These are phyloP conservation scores for Fusarium fracticaudum DNA, from an alignment of 2,329 filamentous ascomycete species.

Conservation along the genomic window DNA sequence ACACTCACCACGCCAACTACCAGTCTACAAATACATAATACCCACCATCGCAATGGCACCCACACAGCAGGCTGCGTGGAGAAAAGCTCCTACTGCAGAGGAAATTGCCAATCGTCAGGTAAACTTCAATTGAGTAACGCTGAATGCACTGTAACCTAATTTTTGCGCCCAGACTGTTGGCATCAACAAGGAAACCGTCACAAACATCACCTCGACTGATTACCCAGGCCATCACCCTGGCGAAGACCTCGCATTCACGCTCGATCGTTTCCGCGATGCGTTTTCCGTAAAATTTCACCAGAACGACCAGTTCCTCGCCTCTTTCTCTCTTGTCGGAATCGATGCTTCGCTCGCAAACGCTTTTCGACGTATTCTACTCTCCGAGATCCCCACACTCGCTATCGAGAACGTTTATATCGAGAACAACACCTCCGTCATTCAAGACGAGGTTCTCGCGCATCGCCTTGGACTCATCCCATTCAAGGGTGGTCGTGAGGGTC, in stretches of 20 bases:
- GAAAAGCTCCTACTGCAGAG: constrained; percentile 57
- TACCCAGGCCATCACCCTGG: constrained; percentile 91
- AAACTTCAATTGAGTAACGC: constrained; percentile 36
- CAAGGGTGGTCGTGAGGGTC: constrained; percentile 78
- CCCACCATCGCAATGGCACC: constrained; percentile 45
- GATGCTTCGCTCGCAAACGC: constrained; percentile 96
- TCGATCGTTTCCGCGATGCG: constrained; percentile 75
- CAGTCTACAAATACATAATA: background rate
- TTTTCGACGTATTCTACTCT: constrained; percentile 93
- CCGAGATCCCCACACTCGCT: constrained; percentile 93
- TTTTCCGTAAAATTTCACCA: constrained; percentile 85
- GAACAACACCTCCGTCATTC: constrained; percentile 97
- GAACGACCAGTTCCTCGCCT: constrained; percentile 78
- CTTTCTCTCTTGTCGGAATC: constrained; percentile 90
- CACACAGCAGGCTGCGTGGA: constrained; percentile 48
- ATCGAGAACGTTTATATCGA: constrained; percentile 93
- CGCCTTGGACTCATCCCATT: constrained; percentile 91
- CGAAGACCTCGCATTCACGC: constrained; percentile 84
- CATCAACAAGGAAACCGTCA: constrained; percentile 90
- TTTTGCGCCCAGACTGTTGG: constrained; percentile 73
- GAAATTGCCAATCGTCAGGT: constrained; percentile 72
- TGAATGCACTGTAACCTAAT: constrained; percentile 10
- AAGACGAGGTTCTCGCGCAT: constrained; percentile 95
- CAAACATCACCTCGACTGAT: constrained; percentile 87
- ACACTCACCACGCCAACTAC: constrained; percentile 10